Conservation (phyloP, 2,329 filamentous ascomycete species). For the Aureobasidium sp. region DNA sequence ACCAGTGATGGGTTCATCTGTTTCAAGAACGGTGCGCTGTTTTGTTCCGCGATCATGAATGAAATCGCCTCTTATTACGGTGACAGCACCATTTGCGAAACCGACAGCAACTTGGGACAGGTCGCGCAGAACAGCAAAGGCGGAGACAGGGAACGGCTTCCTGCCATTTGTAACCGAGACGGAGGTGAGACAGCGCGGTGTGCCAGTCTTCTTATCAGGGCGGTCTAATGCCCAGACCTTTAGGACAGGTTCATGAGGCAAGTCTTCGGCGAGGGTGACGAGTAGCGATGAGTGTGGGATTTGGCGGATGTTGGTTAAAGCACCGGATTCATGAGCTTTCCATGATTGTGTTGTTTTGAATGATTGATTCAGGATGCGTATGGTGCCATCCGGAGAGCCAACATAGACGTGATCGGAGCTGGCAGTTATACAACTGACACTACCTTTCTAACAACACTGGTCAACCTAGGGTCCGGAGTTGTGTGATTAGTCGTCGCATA, state of each 20-base stretch:
- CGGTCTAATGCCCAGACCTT: slow-evolving; percentile 99
- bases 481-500: slow-evolving; percentile 35
- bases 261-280: slow-evolving; percentile 79
- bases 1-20: slow-evolving; percentile 90
- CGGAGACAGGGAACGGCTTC: slow-evolving; percentile 91
- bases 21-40: slow-evolving; percentile 92
- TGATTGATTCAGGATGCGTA: slow-evolving; percentile 76
- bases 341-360: slow-evolving; percentile 86
- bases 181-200: slow-evolving; percentile 80
- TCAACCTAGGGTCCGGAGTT: slow-evolving; percentile 4
- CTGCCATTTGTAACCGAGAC: slow-evolving; percentile 80
- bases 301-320: slow-evolving; percentile 87
- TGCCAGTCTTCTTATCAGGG: slow-evolving; percentile 84
- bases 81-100: slow-evolving; percentile 91
- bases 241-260: slow-evolving; percentile 76
- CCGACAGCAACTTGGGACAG: slow-evolving; percentile 89
- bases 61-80: slow-evolving; percentile 84
- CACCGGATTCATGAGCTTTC: slow-evolving; percentile 70
- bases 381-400: slow-evolving; percentile 73
- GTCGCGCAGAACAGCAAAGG: slow-evolving; percentile 79
- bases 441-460: slow-evolving; percentile 37
- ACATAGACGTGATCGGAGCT: slow-evolving; percentile 86
- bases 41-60: slow-evolving; percentile 92
- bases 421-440: slow-evolving; percentile 74
- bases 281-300: slow-evolving; percentile 79